phyloP scores from a whole-genome alignment of 2,329 filamentous ascomycete species.

The Trichoderma sp. region DNA sequence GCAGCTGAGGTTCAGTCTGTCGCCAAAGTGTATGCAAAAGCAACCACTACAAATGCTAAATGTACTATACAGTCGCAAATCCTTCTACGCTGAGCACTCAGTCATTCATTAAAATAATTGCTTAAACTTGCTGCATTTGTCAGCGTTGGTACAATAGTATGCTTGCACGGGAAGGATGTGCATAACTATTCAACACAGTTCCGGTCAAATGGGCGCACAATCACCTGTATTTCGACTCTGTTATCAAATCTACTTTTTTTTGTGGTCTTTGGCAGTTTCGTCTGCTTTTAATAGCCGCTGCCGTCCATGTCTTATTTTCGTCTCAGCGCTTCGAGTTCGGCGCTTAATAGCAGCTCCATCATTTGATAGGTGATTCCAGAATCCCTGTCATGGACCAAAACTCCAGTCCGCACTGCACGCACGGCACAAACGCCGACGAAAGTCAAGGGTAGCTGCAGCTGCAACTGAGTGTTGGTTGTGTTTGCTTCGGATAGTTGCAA shows the following conservation, averaged over 20 bases:
- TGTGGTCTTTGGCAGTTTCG: background rate
- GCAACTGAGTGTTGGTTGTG: background rate
- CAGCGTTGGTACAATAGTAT: background rate
- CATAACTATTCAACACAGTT: background rate
- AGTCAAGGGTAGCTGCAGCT: background rate
- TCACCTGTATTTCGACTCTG: background rate
- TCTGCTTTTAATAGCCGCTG: background rate
- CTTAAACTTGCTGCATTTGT: background rate
- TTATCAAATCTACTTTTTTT: too few relatives aligned
- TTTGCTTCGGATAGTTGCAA: background rate
- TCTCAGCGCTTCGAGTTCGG: background rate
- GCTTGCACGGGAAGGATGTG: background rate
- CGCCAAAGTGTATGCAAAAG: background rate
- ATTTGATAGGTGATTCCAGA: background rate
- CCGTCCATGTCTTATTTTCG: background rate
- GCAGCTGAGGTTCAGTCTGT: background rate
- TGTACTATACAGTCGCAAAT: background rate
- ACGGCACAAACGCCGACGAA: background rate
- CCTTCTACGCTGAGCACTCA: background rate
- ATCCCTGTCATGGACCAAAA: background rate
- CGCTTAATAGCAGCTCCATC: background rate
- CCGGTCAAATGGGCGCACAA: background rate
- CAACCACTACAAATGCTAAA: background rate
- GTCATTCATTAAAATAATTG: background rate
- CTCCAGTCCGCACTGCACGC: too few relatives aligned